phyloP scores from a whole-genome alignment of 1,284 basidiomycete species.

The Polyporus tsugae region DNA sequence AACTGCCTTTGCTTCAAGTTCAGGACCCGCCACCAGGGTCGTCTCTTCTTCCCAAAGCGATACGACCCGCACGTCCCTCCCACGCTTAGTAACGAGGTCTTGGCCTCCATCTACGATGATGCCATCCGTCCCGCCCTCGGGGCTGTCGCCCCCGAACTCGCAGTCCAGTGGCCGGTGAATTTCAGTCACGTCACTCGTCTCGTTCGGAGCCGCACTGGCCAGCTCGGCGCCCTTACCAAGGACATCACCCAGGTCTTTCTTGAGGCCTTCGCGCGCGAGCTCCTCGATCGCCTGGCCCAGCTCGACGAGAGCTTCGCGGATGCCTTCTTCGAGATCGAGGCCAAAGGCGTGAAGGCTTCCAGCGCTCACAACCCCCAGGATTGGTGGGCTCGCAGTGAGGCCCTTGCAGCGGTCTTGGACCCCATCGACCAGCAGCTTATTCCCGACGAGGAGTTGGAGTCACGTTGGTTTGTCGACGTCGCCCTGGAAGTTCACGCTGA shows the following conservation, averaged over 20 bases:
- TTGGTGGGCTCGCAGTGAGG: background rate
- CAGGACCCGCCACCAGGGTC: background rate
- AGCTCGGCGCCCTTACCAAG: background rate
- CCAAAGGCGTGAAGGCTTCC: background rate
- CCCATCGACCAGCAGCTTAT: background rate
- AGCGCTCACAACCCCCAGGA: background rate
- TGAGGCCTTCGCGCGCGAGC: background rate
- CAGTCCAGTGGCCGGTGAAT: background rate
- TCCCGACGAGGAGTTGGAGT: background rate
- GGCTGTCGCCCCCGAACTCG: background rate
- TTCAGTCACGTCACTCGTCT: background rate
- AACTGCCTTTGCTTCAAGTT: background rate
- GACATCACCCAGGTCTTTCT: background rate
- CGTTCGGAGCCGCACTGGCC: background rate
- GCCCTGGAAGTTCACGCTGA: background rate
- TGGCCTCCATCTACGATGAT: background rate
- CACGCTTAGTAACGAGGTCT: background rate
- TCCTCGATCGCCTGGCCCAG: background rate
- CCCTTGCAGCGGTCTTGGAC: background rate
- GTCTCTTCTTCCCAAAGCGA: background rate
- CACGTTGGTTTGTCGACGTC: conserved; percentile 4
- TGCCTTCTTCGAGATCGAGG: background rate
- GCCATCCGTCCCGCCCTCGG: background rate
- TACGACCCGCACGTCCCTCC: background rate
- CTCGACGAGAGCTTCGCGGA: background rate